phyloP scores from a whole-genome alignment of 768 basidiomycete genomes.

The Cystobasidium onofrii region DNA sequence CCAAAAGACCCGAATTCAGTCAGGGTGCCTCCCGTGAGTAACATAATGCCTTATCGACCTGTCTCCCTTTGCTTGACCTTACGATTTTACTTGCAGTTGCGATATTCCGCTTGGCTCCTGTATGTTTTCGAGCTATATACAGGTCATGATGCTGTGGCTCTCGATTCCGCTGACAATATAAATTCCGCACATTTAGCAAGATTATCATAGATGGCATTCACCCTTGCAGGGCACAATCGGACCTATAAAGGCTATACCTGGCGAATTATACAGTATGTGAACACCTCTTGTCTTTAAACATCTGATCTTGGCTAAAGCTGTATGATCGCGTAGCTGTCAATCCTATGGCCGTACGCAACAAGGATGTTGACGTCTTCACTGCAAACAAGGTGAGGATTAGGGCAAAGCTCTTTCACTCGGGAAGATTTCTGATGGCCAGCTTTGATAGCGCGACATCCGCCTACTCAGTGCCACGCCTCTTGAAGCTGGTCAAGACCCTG shows the following conservation, averaged over 20 bases:
- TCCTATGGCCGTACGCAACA: constrained; percentile 63
- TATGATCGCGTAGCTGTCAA: constrained; percentile 53
- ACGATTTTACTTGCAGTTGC: constrained; percentile 69
- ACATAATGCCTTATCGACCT: constrained; percentile 43
- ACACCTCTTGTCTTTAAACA: background rate
- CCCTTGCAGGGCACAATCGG: constrained; percentile 80
- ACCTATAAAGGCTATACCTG: constrained; percentile 68
- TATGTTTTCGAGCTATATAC: no score
- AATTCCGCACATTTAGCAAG: constrained; percentile 52
- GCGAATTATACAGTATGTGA: constrained; percentile 64
- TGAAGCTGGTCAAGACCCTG: background rate
- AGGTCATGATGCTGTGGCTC: background rate
- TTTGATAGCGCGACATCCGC: constrained; percentile 50
- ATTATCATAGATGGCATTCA: constrained; percentile 77
- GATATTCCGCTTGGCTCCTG: constrained; percentile 80
- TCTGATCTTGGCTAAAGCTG: background rate
- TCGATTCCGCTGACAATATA: constrained; percentile 52
- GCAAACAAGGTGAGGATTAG: constrained; percentile 52
- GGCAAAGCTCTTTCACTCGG: no score
- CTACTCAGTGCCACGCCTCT: constrained; percentile 45
- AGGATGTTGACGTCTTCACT: constrained; percentile 60
- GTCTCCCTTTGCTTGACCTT: background rate
- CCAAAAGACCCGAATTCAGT: constrained; percentile 51
- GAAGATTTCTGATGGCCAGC: no score
- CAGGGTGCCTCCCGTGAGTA: constrained; percentile 54